A percentile compares a stretch with the other conserved stretches of the same genome.
phyloP scores from a whole-genome alignment of 768 basidiomycete genomes.

The Leccinum pellstonianum region DNA sequence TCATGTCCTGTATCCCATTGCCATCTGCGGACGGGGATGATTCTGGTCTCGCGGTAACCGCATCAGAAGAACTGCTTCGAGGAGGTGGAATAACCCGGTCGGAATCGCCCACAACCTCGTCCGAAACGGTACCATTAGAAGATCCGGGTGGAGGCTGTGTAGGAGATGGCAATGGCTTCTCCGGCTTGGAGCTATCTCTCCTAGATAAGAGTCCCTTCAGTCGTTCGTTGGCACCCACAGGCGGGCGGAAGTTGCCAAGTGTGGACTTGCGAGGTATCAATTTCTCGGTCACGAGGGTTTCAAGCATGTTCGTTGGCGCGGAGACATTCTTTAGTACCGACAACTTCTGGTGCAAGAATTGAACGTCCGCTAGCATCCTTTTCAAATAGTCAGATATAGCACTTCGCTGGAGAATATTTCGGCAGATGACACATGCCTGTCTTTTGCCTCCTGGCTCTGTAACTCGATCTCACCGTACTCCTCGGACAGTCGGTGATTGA shows the following conservation, averaged over 20 bases:
- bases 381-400: slow-evolving; percentile 16
- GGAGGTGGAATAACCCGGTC: slow-evolving; percentile 25
- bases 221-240: slow-evolving; percentile 34
- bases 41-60: slow-evolving; percentile 10
- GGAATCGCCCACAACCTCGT: slow-evolving; percentile 12
- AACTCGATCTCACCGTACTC: slow-evolving; percentile 83
- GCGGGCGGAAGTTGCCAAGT: slow-evolving; percentile 25
- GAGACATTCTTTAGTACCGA: slow-evolving; percentile 71
- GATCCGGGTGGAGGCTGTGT: slow-evolving; percentile 20
- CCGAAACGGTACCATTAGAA: slow-evolving; percentile 14
- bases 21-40: slow-evolving; percentile 4
- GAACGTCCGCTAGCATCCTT: slow-evolving; percentile 81
- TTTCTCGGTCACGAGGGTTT: slow-evolving; percentile 84
- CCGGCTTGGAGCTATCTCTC: slow-evolving; percentile 26
- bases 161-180: slow-evolving; percentile 30
- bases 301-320: slow-evolving; percentile 74
- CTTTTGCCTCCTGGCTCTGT: slow-evolving; percentile 80
- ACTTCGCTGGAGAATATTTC: slow-evolving; percentile 6
- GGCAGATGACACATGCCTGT: slow-evolving; percentile 50
- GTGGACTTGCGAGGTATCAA: slow-evolving; percentile 42
- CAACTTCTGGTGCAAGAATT: slow-evolving; percentile 73
- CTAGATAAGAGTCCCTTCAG: slow-evolving; percentile 38
- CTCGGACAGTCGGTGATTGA: slow-evolving; percentile 86
- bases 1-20: not conserved
- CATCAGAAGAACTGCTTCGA: slow-evolving; percentile 12